Evolutionary conservation across 2,329 filamentous ascomycete species (phyloP), one percentile per base, ranked within the genome.

Genomic region (Massarina eburnea): DNA sequence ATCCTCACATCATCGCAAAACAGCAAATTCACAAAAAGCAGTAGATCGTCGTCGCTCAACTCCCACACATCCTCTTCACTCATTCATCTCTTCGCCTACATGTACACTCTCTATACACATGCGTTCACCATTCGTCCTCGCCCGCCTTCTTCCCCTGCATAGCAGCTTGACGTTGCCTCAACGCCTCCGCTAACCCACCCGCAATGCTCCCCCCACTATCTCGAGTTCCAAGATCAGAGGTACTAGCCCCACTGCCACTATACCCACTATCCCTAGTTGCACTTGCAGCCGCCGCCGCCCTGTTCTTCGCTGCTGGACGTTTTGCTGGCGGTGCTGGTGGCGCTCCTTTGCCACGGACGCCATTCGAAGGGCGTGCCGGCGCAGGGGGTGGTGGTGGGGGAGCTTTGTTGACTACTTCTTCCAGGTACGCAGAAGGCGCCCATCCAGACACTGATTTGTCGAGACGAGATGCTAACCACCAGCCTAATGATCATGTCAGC

Each of bases 341-440:
- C 8, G 83, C 81, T 0, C 87, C 83, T 70, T 91, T 91, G 37
- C 73, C 76, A 51, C 77, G 79, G 30, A 62, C 55, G 38, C 71
- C 70, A 50, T 87, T 83, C 8, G 85, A 85, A 12, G 88, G 85
- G 10, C 76, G 70, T 24, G 73, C 64, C 22, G 67, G 42, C 5
- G 47, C 43, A 22, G 77, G 71, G 3, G 77, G 76, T 12, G 72
- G 68, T 2, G 76, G 73, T 14, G 82, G 79, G 4, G 83, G 81
- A 8, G 84, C 75, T 19, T 70, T 70, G 38, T 67, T 59, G 18
- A 79, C 80, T 66, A 88, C 81, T 72, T 96, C 91, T 72, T 97
- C 88, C 8, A 99, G 86, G 63, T 99, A 99, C 17, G 92, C 90
- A 17, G 91, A 88, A 0, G 94, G 94, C 3, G 94, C 84, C 94